Evolutionary conservation across 2,329 filamentous ascomycete genomes (phyloP), one percentile per base, ranked within the genome.

Genomic region (Fonsecaea pedrosoi): DNA sequence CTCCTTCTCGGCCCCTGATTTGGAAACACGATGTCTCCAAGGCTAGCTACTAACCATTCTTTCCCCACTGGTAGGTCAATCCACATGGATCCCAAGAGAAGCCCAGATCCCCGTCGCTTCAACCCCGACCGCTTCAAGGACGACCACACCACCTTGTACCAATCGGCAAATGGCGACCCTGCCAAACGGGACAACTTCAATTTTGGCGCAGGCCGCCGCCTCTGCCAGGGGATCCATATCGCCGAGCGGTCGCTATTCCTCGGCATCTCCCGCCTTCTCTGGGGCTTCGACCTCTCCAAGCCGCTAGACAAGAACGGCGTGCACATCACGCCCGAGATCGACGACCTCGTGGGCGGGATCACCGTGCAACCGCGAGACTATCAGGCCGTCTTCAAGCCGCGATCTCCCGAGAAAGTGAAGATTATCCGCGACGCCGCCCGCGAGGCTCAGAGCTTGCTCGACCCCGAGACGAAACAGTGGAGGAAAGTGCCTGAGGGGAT

Each of bases 141-240:
- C 32, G 72, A 77, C 58, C 66, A 74, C 1, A 65, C 70, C 12
- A 74, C 74, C 18, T 65, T 72, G 8, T 76, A 73, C 15, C 72
- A 76, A 37, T 79, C 77, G 35, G 77, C 78, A 0, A 76, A 75
- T 1, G 68, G 73, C 3, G 74, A 78, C 50, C 68, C 69, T 0
- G 58, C 53, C 40, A 66, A 73, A 37, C 69, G 72, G 13, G 70
- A 75, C 40, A 70, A 75, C 57, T 74, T 72, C 56, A 65, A 71
- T 4, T 78, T 77, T 42, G 75, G 76, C 3, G 67, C 69, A 2
- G 75, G 77, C 0, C 72, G 76, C 3, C 70, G 76, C 0, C 66
- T 77, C 13, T 78, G 76, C 60, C 76, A 75, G 3, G 76, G 76
- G 0, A 73, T 78, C 4, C 74, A 77, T 65, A 66, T 78, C 21